Evolutionary conservation across 2,329 filamentous ascomycete genomes (phyloP), one percentile per base, ranked within the genome.

Genomic region (Aspergillus terreus): DNA sequence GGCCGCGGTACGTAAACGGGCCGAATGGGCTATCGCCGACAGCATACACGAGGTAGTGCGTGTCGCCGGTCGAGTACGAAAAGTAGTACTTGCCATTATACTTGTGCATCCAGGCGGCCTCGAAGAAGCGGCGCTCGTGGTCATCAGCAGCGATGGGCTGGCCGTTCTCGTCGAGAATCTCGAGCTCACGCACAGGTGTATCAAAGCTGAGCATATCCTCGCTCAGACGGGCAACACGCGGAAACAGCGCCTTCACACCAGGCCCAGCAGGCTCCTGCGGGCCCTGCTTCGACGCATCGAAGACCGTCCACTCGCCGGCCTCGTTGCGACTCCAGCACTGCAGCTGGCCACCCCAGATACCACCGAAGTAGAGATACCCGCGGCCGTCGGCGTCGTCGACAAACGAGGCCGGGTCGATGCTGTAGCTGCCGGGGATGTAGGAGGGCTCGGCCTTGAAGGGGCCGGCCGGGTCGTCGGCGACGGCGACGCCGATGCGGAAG

Each of bases 31-130:
- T 83, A 4, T 81, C 74, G 0, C 84, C 81, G 2, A 79, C 82
- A 1, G 85, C 88, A 64, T 89, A 91, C 57, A 78, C 85, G 30
- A 92, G 74, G 68, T 78, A 88, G 69, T 91, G 88, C 30, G 87
- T 85, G 70, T 91, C 88, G 17, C 88, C 88, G 1, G 87, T 91
- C 56, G 85, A 88, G 73, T 90, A 90, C 50, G 82, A 85, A 66
- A 90, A 87, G 74, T 90, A 90, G 71, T 90, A 90, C 53, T 75
- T 79, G 2, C 79, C 85, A 0, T 79, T 73, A 63, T 82, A 81
- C 76, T 87, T 88, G 73, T 91, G 87, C 78, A 90, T 76, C 88
- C 87, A 91, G 2, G 87, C 83, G 0, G 87, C 88, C 72, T 92
- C 88, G 67, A 92, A 91, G 78, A 92, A 92, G 6, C 88, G 79